Base-by-base conservation (phyloP, 2,329 filamentous ascomycete genomes). In the Tolypocladium inflatum region DNA sequence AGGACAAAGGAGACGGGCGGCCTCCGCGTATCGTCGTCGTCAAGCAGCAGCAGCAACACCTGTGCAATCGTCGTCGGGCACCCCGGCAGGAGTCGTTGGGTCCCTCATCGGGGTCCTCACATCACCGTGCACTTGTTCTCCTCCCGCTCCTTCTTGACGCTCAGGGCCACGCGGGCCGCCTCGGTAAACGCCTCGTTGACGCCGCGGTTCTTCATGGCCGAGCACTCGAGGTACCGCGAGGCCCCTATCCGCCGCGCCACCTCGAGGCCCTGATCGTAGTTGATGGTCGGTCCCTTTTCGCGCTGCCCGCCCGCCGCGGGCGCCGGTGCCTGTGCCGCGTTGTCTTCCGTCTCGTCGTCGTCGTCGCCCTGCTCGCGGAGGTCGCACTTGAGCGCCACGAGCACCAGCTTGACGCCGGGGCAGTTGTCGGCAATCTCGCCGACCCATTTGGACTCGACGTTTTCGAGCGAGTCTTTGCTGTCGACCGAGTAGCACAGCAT, bases 401-500 rank as follows among this genome's bases (percentile, higher is more conserved):
- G 82, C 21, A 99, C 94, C 52, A 99, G 84, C 74, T 95, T 96
- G 63, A 97, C 94, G 59, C 89, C 90, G 1, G 91, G 91, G 75
- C 94, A 97, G 76, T 99, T 97, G 76, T 99, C 94, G 62, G 92
- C 90, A 64, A 99, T 99, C 75, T 99, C 94, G 62, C 90, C 89
- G 6, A 97, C 90, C 94, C 94, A 99, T 77, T 99, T 99, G 66
- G 90, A 93, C 74, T 96, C 91, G 61, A 99, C 91, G 82, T 99
- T 99, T 74, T 99, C 94, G 61, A 99, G 85, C 3, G 92, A 97
- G 74, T 97, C 92, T 65, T 89, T 91, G 71, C 90, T 96, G 75
- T 99, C 94, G 71, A 97, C 90, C 67, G 90, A 94, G 77, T 97
- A 99, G 80, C 94, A 99, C 65, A 99, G 89, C 89, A 99, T 97